Percentiles rank a stretch among this genome's conserved stretches.
phyloP scores from a whole-genome alignment of 1,139 yeast species.

The Geotrichum bryndzae region DNA sequence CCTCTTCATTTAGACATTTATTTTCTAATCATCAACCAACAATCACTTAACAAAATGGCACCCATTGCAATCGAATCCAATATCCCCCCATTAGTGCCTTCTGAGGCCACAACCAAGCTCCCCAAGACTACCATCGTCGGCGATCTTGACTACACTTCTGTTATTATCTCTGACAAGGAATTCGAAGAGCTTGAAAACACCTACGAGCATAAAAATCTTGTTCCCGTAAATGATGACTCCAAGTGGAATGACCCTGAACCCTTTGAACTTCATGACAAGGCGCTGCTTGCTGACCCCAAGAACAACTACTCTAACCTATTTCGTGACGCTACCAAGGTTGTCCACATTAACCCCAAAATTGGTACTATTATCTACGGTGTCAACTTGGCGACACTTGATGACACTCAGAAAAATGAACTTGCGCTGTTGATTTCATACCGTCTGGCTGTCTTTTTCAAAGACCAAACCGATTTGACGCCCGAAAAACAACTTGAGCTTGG shows the following conservation, averaged over 20 bases:
- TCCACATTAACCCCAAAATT: constrained; percentile 52
- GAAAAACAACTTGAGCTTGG: constrained; percentile 46
- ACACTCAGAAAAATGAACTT: constrained; percentile 54
- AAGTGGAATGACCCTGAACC: constrained; percentile 19
- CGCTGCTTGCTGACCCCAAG: constrained; percentile 11
- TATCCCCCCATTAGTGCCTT: no score
- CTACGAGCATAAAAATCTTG: constrained; percentile 30
- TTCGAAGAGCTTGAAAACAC: no score
- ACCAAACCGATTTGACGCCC: constrained; percentile 52
- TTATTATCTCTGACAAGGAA: no score
- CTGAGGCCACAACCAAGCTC: no score
- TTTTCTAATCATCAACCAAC: no score
- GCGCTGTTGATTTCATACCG: constrained; percentile 59
- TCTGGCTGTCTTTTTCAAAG: constrained; percentile 62
- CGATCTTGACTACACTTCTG: no score
- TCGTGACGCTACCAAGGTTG: constrained; percentile 37
- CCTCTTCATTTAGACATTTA: no score
- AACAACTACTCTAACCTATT: constrained; percentile 44
- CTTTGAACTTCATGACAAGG: constrained; percentile 22
- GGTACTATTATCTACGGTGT: constrained; percentile 59
- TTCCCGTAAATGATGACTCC: constrained; percentile 32
- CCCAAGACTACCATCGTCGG: no score
- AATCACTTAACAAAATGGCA: no score
- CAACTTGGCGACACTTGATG: constrained; percentile 41
- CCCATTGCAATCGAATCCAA: no score